phyloP scores from a whole-genome alignment of 345 rosid species.

The Murraya koenigii region DNA sequence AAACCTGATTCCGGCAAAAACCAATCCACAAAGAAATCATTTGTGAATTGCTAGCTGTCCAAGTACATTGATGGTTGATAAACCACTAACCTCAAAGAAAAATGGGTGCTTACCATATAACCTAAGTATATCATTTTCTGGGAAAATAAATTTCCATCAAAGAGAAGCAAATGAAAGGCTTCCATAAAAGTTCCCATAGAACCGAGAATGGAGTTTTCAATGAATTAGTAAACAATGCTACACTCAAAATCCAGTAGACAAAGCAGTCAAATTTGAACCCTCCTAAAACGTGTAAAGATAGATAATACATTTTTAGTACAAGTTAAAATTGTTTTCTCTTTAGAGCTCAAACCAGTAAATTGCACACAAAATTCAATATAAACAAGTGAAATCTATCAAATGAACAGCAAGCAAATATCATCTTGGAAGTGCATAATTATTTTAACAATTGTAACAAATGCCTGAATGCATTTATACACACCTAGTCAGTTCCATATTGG shows the following conservation, averaged over 20 bases:
- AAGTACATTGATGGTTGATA: not conserved
- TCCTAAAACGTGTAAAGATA: no score
- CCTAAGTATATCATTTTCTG: no score
- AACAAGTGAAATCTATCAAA: constrained; percentile 9
- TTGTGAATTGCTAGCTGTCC: not conserved
- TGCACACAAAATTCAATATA: not conserved
- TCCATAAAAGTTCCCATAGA: no score
- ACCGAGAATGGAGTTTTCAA: no score
- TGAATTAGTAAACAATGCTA: no score
- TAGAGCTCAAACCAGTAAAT: not conserved
- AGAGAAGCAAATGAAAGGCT: no score
- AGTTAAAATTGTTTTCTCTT: not conserved
- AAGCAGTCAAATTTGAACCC: no score
- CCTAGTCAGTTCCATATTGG: constrained; percentile 16
- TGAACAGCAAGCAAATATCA: not conserved
- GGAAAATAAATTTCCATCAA: no score
- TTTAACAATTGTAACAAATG: constrained; percentile 15
- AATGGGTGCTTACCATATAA: no score
- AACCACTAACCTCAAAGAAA: not conserved
- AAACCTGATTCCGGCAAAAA: not conserved
- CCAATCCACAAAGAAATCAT: not conserved
- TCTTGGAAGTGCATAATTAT: constrained; percentile 16
- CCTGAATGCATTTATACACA: constrained; percentile 15
- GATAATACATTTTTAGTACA: not conserved
- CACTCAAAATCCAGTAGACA: no score